Evolutionary conservation across 441 rosid species (phyloP).

Genomic region (Omphalea diandra): DNA sequence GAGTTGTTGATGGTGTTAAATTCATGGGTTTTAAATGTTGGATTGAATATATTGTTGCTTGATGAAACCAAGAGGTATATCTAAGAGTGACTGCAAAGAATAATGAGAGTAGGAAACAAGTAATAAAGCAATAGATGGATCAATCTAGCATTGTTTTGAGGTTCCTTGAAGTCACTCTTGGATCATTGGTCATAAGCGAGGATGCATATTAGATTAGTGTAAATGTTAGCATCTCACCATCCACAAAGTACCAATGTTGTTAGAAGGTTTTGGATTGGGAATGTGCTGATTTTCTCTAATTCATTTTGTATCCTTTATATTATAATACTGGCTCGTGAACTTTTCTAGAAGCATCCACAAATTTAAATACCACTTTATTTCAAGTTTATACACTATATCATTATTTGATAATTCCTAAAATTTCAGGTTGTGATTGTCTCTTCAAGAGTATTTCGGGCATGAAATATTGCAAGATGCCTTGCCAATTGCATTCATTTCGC

Average conservation of each 20-base stretch:
- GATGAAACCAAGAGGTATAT: background rate
- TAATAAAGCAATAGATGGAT: background rate
- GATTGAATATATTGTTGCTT: background rate
- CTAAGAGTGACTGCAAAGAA: background rate
- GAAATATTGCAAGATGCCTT: background rate
- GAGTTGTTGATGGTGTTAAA: background rate
- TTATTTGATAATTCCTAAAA: conserved; percentile 3
- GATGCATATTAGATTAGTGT: background rate
- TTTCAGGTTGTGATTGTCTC: background rate
- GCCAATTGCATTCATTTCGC: background rate
- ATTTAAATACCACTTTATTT: background rate
- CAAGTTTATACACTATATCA: background rate
- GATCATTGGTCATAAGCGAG: background rate
- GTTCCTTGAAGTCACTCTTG: background rate
- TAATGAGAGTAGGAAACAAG: background rate
- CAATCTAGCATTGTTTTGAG: background rate
- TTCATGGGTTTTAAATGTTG: background rate
- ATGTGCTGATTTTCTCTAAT: background rate
- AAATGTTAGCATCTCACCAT: background rate
- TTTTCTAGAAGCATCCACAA: background rate
- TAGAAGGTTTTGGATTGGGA: background rate
- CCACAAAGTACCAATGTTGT: background rate
- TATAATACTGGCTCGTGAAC: too few species aligned
- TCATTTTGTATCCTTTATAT: too few species aligned
- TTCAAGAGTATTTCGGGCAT: background rate